Evolutionary conservation across 495 filamentous ascomycete genomes (phyloP).

Genomic region (Xylaria telfairii): DNA sequence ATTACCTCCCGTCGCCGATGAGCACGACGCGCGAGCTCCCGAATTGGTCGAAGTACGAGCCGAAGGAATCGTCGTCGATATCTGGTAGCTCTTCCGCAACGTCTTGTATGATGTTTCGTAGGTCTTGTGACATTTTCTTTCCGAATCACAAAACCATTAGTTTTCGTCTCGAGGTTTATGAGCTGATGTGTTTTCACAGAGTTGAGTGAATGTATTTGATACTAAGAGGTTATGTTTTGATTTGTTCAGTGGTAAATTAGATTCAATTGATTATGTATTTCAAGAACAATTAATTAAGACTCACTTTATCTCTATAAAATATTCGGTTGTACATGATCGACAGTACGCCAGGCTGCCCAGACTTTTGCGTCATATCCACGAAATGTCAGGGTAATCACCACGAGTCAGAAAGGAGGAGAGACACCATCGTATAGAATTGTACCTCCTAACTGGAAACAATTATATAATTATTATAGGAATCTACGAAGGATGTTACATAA

Average conservation of each 20-base stretch:
- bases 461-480: too few species aligned
- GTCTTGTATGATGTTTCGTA: neutral
- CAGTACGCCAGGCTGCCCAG: neutral
- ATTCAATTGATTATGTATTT: neutral
- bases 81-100: neutral
- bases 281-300: neutral
- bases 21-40: neutral
- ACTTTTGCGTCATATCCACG: slow-evolving; percentile 9
- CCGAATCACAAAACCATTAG: neutral
- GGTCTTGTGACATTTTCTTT: neutral
- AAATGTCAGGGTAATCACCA: neutral
- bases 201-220: neutral
- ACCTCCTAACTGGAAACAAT: too few species aligned
- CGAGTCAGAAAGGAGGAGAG: neutral
- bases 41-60: slow-evolving; percentile 2
- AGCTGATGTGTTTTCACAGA: neutral
- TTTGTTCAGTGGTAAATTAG: neutral
- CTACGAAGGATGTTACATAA: too few species aligned
- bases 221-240: neutral
- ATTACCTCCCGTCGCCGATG: neutral
- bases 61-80: neutral
- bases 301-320: neutral
- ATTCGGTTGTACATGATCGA: neutral
- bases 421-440: neutral
- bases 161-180: neutral